Base-by-base conservation (phyloP, 768 basidiomycete species). In the Leucocoprinus birnbaumii region DNA sequence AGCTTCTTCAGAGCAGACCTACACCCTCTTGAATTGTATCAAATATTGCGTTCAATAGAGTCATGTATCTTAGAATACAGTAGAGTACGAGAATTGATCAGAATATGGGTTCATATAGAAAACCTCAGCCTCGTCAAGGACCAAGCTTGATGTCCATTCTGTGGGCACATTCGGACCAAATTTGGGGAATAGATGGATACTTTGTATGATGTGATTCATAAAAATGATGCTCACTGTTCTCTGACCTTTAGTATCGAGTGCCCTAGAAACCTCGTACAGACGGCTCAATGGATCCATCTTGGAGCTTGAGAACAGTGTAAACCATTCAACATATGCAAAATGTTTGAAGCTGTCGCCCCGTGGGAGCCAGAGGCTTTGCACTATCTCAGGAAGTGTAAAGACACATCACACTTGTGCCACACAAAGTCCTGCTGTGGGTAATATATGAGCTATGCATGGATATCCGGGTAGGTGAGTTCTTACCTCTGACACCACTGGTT, bases 171-270 rank as follows among this genome's bases (percentile, higher is more conserved):
- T 35, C 1, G 57, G 56, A 1, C 71, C 70, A 52, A 71, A 73
- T 25, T 61, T 59, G 0, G 72, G 72, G 21, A 68, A 63, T 0
- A 73, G 58, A 54, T 75, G 72, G 3, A 66, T 56, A 24, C 66
- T 68, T 0, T 61, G 57, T 0, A 34, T 19, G 8, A 74, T 68
- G 0, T 61, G 4, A 0, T 40, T 8, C 3, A 71, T 34, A 0
- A 63, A 60, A 13, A 73, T 55, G 9, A 72, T 59, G 25, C 61
- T 63, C 2, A 63, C 46, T 26, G 16, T 48, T n/a, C n/a, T n/a
- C 11, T 18, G 11, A 22, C 18, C 9, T 22, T 3, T 13, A 18
- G 3, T 9, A 11, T 18, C n/a, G 58, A 3, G 2, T n/a, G 11
- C 1, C 54, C 19, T 0, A 42, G 35, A 5, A 11, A 31, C 11